Base-by-base conservation (phyloP, 2,329 filamentous ascomycete species). In the Chrysoporthe austroafricana region DNA sequence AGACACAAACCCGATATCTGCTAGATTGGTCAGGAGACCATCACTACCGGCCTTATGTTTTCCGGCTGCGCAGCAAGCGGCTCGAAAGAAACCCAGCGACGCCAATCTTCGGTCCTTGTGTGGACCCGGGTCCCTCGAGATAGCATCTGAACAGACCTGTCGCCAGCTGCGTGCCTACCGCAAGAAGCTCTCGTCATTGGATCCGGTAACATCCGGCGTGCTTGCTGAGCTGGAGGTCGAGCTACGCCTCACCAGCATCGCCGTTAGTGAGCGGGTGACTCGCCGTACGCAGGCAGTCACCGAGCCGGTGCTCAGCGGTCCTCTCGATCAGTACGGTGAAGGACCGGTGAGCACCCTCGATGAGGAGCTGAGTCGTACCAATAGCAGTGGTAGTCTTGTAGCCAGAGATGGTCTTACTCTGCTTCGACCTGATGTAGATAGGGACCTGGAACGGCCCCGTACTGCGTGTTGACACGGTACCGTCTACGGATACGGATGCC, bases 261-360 rank as follows among this genome's bases (percentile, higher is more conserved):
- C 88, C 7, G 77, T 91, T 42, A 85, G 85, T 2, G 86, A 88
- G 65, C 80, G 86, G 44, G 84, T 83, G 5, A 85, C 83, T 68
- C 79, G 86, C 70, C 86, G 81, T 76, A 80, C 83, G 75, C 79
- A 76, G 73, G 76, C 82, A 1, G 82, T 88, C 76, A 86, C 84
- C 70, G 88, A 89, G 73, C 84, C 83, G 21, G 81, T 86, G 61
- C 79, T 91, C 44, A 86, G 83, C 52, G 89, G 88, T 62, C 79
- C 94, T 57, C 80, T 94, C 8, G 91, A 93, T 72, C 88, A 92
- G 77, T 93, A 93, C 73, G 92, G 90, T 2, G 90, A 93, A 73
- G 84, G 88, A 69, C 80, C 94, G 60, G 87, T 93, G 6, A 87
- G 83, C 58, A 83, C 93, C 77, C 82, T 94, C 57, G 91, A 94